Base-by-base conservation (phyloP, 2,329 filamentous ascomycete species). In the Stemphylium lycopersici region DNA sequence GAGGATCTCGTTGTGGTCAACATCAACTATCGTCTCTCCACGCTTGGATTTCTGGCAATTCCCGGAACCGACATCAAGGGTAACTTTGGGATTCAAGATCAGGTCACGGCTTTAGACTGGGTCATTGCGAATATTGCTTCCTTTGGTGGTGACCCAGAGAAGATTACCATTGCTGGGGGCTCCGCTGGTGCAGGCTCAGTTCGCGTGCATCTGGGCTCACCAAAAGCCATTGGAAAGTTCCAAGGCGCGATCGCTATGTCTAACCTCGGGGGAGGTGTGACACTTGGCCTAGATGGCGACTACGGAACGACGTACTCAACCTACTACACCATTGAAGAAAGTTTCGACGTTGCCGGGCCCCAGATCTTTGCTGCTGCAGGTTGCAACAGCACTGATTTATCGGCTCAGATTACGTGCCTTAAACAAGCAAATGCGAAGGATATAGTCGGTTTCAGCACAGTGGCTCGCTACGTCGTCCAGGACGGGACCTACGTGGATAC, bases 21-120 rank as follows among this genome's bases (percentile, higher is more conserved):
- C 6, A 83, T 86, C 73, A 87, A 87, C 72, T 87, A 87, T 68
- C 81, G 85, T 7, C 71, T 87, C 3, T 79, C 77, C 0, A 84
- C 82, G 0, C 75, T 87, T 0, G 85, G 85, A 0, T 87, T 85
- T 61, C 72, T 87, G 0, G 84, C 84, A 0, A 75, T 86, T 6
- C 77, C 80, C 4, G 80, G 84, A 16, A 84, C 84, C 3, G 69
- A 77, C 4, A 78, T 81, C 42, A 84, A 81, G 32, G 84, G 81
- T 0, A 84, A 84, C 57, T 83, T 76, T 57, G 81, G 81, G 2
- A 78, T 84, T 42, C 77, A 73, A 6, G 82, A 84, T 54, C 81
- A 83, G 57, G 73, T 81, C 11, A 78, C 76, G 6, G 81, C 81
- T 1, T 68, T 84, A 2, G 63, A 78, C 36, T 83, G 80, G 80